A percentile compares a stretch with the other conserved stretches of the same genome.
Conservation (phyloP, 495 filamentous ascomycete species). For the Penicillium pancosmium region DNA sequence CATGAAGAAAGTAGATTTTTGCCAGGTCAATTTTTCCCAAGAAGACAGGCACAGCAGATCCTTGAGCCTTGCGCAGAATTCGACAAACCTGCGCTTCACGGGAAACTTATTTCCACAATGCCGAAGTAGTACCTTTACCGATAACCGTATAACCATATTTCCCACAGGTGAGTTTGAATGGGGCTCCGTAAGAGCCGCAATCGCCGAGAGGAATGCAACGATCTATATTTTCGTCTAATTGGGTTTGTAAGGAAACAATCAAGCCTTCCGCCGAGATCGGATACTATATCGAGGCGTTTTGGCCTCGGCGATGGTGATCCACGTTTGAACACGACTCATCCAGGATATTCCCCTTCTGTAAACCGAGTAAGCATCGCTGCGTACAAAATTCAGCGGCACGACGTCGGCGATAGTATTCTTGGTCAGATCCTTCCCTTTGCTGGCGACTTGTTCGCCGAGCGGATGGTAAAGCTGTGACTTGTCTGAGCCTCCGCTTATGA, state of each 20-base stretch:
- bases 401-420: conserved; percentile 9
- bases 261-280: conserved; percentile 20
- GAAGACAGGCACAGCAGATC: conserved; percentile 43
- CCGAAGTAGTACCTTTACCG: conserved; percentile 46
- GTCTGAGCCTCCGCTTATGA: conserved; percentile 31
- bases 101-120: conserved; percentile 37
- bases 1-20: conserved; percentile 40
- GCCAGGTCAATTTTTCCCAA: conserved; percentile 47
- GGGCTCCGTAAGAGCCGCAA: conserved; percentile 30
- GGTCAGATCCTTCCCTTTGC: conserved; percentile 7
- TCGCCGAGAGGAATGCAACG: conserved; percentile 25
- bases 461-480: conserved; percentile 22
- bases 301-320: conserved; percentile 27
- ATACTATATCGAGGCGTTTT: conserved; percentile 16
- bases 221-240: conserved; percentile 35
- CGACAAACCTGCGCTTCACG: conserved; percentile 47
- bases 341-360: conserved; percentile 36
- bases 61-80: conserved; percentile 40
- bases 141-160: conserved; percentile 50
- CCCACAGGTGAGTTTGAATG: conserved; percentile 45
- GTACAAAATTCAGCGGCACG: conserved; percentile 43
- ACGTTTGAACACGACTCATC: conserved; percentile 50
- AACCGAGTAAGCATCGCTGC: conserved; percentile 47
- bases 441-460: conserved; percentile 18
- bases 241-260: conserved; percentile 19